phyloP scores from a whole-genome alignment of 768 basidiomycete species.

The Tephrocybe sp. region DNA sequence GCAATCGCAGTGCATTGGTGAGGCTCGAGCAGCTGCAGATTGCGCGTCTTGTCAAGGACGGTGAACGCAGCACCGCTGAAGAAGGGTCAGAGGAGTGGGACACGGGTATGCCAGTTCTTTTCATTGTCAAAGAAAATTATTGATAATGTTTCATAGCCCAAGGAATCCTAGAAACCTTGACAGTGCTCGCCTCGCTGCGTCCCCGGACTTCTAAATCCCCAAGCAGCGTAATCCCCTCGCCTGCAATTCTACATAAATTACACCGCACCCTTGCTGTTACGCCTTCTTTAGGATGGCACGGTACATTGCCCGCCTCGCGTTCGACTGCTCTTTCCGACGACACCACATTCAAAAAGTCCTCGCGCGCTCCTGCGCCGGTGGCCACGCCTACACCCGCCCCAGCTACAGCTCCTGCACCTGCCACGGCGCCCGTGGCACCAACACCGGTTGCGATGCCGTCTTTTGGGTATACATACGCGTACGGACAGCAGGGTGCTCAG shows the following conservation, averaged over 20 bases:
- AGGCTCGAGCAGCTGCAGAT: constrained; percentile 67
- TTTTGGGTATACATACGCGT: constrained; percentile 34
- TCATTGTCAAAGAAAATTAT: constrained; percentile 6
- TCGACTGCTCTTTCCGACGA: constrained; percentile 70
- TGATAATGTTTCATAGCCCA: constrained; percentile 48
- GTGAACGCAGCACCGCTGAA: constrained; percentile 44
- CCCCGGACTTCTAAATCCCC: constrained; percentile 50
- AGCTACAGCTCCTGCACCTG: constrained; percentile 19
- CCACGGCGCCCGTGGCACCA: constrained; percentile 20
- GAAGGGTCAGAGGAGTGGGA: constrained; percentile 83
- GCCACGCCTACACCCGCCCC: constrained; percentile 26
- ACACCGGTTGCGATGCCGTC: constrained; percentile 26
- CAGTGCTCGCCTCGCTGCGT: constrained; percentile 65
- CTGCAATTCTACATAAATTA: constrained; percentile 64
- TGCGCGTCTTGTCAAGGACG: constrained; percentile 46
- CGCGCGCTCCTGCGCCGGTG: constrained; percentile 32
- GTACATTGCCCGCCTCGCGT: constrained; percentile 60
- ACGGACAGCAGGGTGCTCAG: constrained; percentile 20
- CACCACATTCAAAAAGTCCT: constrained; percentile 60
- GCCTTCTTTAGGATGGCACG: constrained; percentile 67
- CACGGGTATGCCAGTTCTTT: constrained; percentile 50
- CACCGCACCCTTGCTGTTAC: constrained; percentile 65
- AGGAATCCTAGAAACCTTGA: constrained; percentile 68
- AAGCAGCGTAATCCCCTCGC: constrained; percentile 59
- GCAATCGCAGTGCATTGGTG: constrained; percentile 61